Percentiles rank a stretch among this genome's conserved stretches.
Conservation (phyloP, 1,284 basidiomycete species). For the Neonothopanus nambi region DNA sequence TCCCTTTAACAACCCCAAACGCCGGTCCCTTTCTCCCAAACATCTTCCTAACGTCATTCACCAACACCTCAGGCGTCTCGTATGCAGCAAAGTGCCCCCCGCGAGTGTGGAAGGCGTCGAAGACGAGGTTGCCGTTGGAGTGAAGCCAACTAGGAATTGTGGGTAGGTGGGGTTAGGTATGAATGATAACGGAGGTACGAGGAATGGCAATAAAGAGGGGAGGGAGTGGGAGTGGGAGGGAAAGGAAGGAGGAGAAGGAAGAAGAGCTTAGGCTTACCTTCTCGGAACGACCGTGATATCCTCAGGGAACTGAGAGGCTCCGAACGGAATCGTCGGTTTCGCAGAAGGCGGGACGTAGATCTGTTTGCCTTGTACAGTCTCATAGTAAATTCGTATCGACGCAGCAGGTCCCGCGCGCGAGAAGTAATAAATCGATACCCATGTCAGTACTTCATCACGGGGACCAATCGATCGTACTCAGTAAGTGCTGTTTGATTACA, state of each 20-base stretch:
- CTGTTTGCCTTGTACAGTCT: slow-evolving; percentile 7
- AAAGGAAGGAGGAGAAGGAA: neutral
- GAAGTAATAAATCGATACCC: slow-evolving; percentile 51
- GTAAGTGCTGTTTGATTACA: no score
- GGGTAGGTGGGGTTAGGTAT: no score
- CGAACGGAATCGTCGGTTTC: slow-evolving; percentile 16
- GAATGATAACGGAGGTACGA: neutral
- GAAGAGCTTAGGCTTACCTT: slow-evolving; percentile 4
- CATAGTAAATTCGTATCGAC: slow-evolving; percentile 46
- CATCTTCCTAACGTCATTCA: slow-evolving; percentile 21
- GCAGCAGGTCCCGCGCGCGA: slow-evolving; percentile 47
- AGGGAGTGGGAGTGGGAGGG: neutral
- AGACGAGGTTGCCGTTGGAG: slow-evolving; percentile 18
- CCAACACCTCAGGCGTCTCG: slow-evolving; percentile 20
- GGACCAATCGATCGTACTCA: no score
- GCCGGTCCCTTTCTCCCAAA: slow-evolving; percentile 23
- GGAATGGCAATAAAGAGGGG: neutral
- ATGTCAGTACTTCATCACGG: slow-evolving; percentile 46
- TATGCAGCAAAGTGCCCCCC: slow-evolving; percentile 27
- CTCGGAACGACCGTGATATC: slow-evolving; percentile 10
- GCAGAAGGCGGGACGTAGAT: neutral
- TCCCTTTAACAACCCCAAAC: slow-evolving; percentile 20
- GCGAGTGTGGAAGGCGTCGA: slow-evolving; percentile 16
- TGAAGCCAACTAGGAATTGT: slow-evolving; percentile 15
- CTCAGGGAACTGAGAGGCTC: slow-evolving; percentile 17